These are phyloP conservation scores for Benincasa hispida DNA, from an alignment of 306 rosid species.

Conservation along the genomic window DNA sequence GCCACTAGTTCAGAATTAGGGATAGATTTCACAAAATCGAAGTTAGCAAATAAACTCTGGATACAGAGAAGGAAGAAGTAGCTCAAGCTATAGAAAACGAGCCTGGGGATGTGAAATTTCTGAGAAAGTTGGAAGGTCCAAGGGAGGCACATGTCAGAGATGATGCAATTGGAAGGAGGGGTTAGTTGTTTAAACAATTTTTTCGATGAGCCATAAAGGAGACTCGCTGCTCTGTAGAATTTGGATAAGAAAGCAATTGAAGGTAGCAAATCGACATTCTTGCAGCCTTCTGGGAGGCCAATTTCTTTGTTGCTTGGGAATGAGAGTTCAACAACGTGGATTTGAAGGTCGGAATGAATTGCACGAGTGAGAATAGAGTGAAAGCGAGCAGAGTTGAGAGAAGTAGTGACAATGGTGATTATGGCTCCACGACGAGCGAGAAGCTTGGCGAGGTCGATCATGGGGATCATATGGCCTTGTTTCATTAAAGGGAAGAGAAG, in stretches of 20 bases:
- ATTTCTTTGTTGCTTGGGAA: slow-evolving; percentile 13
- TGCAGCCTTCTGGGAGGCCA: slow-evolving; percentile 48
- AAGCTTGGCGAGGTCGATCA: too few species aligned
- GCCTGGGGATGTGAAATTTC: not conserved
- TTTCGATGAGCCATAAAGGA: slow-evolving; percentile 26
- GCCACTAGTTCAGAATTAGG: slow-evolving; percentile 4
- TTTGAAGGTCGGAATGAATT: slow-evolving; percentile 7
- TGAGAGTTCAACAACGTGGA: not conserved
- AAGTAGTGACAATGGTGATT: too few species aligned
- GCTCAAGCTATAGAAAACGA: not conserved
- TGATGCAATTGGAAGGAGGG: too few species aligned
- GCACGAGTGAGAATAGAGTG: slow-evolving; percentile 4
- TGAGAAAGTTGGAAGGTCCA: slow-evolving; percentile 14
- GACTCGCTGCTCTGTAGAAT: slow-evolving; percentile 15
- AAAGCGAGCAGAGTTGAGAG: too few species aligned
- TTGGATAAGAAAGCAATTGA: slow-evolving; percentile 12
- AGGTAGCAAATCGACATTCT: slow-evolving; percentile 48
- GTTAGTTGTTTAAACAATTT: too few species aligned
- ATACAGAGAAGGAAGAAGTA: not conserved
- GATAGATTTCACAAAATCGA: too few species aligned
- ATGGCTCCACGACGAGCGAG: too few species aligned
- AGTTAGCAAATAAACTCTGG: not conserved
- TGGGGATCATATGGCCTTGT: too few species aligned
- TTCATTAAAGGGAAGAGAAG: slow-evolving; percentile 23
- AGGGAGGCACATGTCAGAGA: too few species aligned